Evolutionary conservation across 1,284 basidiomycete species (phyloP).

Genomic region (Microbotryum lychnidis-dioicae): DNA sequence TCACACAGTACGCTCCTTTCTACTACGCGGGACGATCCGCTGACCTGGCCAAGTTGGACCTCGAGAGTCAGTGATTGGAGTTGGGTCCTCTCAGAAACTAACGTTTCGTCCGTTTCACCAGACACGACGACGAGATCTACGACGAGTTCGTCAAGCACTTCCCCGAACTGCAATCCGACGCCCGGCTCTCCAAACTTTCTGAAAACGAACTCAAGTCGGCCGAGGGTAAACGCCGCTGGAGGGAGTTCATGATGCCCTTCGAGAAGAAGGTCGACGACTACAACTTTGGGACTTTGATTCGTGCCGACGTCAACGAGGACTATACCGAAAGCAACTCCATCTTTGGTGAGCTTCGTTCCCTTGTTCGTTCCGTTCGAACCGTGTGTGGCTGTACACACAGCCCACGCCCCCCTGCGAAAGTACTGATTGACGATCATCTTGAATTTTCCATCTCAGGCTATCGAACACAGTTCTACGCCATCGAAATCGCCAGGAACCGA

Average conservation of each 20-base stretch:
- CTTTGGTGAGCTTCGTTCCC: slow-evolving; percentile 55
- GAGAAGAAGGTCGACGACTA: slow-evolving; percentile 64
- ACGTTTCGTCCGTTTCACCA: slow-evolving; percentile 38
- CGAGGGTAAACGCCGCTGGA: slow-evolving; percentile 86
- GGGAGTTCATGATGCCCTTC: slow-evolving; percentile 76
- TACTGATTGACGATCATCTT: slow-evolving; percentile 44
- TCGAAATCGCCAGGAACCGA: slow-evolving; percentile 90
- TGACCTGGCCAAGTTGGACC: not conserved
- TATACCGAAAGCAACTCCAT: slow-evolving; percentile 92
- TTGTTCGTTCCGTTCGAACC: not conserved
- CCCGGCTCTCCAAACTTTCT: slow-evolving; percentile 61
- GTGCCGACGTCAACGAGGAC: slow-evolving; percentile 68
- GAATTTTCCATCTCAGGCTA: slow-evolving; percentile 35
- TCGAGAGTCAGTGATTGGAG: not conserved
- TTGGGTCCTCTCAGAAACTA: not conserved
- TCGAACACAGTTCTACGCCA: slow-evolving; percentile 72
- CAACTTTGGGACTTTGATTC: slow-evolving; percentile 94
- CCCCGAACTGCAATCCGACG: slow-evolving; percentile 67
- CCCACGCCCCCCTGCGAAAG: slow-evolving; percentile 45
- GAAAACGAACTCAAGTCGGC: slow-evolving; percentile 93
- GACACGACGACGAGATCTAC: slow-evolving; percentile 86
- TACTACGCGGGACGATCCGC: too few relatives aligned
- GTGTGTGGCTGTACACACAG: slow-evolving; percentile 4
- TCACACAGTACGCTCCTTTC: slow-evolving; percentile 59
- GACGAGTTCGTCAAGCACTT: slow-evolving; percentile 67